Conservation (phyloP, 768 basidiomycete genomes). For the Boletellus emodensis region DNA sequence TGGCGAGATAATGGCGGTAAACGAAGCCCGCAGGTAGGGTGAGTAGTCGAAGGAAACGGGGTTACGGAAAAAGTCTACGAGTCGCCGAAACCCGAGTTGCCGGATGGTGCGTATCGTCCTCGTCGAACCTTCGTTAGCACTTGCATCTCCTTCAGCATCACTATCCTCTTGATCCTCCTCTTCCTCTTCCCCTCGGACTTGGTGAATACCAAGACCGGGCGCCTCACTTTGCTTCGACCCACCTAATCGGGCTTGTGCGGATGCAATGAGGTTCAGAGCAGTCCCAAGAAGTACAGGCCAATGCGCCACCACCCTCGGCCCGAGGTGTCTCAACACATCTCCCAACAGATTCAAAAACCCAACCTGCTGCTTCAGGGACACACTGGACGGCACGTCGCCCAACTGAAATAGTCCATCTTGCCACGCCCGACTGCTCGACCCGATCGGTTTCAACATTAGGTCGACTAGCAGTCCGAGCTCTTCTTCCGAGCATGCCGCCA, state of each 20-base stretch:
- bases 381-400: slow-evolving; percentile 24
- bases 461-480: slow-evolving; percentile 79
- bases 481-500: slow-evolving; percentile 64
- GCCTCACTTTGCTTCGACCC: slow-evolving; percentile 20
- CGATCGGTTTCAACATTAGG: slow-evolving; percentile 80
- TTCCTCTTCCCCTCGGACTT: slow-evolving; percentile 31
- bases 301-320: slow-evolving; percentile 58
- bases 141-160: slow-evolving; percentile 34
- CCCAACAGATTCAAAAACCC: slow-evolving; percentile 85
- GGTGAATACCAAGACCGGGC: slow-evolving; percentile 13
- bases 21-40: slow-evolving; percentile 64
- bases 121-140: slow-evolving; percentile 26
- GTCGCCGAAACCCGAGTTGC: slow-evolving; percentile 78
- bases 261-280: slow-evolving; percentile 59
- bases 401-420: slow-evolving; percentile 30
- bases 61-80: slow-evolving; percentile 83
- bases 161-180: slow-evolving; percentile 36
- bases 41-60: slow-evolving; percentile 72
- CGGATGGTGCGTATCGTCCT: slow-evolving; percentile 60
- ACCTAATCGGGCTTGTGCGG: slow-evolving; percentile 59
- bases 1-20: slow-evolving; percentile 73
- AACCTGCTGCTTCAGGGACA: slow-evolving; percentile 63
- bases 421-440: slow-evolving; percentile 27
- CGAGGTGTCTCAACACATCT: slow-evolving; percentile 80
- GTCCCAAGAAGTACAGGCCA: slow-evolving; percentile 77